Conservation (phyloP, 1,284 basidiomycete species). For the Tranzscheliella williamsii region DNA sequence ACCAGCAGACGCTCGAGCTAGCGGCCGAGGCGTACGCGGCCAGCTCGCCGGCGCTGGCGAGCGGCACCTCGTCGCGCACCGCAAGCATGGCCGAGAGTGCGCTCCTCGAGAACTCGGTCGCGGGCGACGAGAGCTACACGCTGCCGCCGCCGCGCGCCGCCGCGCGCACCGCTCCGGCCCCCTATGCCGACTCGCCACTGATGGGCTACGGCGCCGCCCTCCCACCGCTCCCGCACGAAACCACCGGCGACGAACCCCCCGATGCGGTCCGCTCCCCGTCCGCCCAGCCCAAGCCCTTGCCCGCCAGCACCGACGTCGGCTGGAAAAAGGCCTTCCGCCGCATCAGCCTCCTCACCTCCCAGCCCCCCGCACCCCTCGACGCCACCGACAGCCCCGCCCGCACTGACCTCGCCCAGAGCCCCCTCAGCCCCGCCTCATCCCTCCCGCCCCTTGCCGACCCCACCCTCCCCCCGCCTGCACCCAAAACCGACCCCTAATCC, state of each 20-base stretch:
- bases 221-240: constrained; percentile 28
- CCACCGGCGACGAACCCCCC: constrained; percentile 27
- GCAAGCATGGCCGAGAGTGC: constrained; percentile 25
- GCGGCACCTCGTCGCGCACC: constrained; percentile 13
- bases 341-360: constrained; percentile 23
- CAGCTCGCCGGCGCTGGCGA: constrained; percentile 6
- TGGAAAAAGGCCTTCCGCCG: constrained; percentile 25
- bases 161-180: neutral
- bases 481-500: too few relatives aligned
- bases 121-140: constrained; percentile 42
- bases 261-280: constrained; percentile 11
- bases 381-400: neutral
- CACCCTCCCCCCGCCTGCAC: too few relatives aligned
- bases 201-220: constrained; percentile 9
- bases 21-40: constrained; percentile 11
- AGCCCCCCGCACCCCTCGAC: neutral
- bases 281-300: neutral
- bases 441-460: too few relatives aligned
- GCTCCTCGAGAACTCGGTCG: constrained; percentile 26
- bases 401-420: constrained; percentile 4
- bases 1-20: constrained; percentile 30
- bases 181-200: constrained; percentile 13
- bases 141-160: constrained; percentile 8
- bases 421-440: neutral
- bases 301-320: constrained; percentile 18